A percentile compares a stretch with the other conserved stretches of the same genome.
Conservation (phyloP, 1,284 basidiomycete genomes). For the Hypsizygus ulmarius region DNA sequence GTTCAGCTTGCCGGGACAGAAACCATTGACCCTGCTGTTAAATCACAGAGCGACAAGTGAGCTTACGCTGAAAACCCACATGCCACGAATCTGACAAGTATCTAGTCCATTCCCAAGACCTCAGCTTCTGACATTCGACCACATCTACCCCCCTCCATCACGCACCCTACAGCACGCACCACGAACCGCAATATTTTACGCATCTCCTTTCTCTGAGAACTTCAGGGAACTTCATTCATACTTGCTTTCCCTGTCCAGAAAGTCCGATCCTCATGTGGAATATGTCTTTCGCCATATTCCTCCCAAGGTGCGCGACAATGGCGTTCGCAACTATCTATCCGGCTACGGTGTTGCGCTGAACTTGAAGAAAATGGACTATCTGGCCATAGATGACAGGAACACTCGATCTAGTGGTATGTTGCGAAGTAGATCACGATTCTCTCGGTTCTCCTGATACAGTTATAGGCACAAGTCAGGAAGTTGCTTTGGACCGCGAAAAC, state of each 20-base stretch:
- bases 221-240: constrained; percentile 67
- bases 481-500: constrained; percentile 25
- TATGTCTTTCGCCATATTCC: constrained; percentile 76
- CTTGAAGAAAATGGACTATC: constrained; percentile 96
- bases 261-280: constrained; percentile 49
- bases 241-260: constrained; percentile 50
- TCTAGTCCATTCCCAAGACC: constrained; percentile 33
- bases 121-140: constrained; percentile 68
- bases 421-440: background rate
- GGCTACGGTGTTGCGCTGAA: constrained; percentile 93
- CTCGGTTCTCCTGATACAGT: constrained; percentile 4
- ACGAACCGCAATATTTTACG: constrained; percentile 74
- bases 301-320: constrained; percentile 25
- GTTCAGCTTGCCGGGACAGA: constrained; percentile 55
- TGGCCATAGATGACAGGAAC: constrained; percentile 85
- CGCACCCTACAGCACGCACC: constrained; percentile 40
- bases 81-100: constrained; percentile 3
- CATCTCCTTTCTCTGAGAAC: constrained; percentile 54
- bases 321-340: constrained; percentile 52
- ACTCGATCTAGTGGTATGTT: constrained; percentile 25
- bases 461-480: constrained; percentile 19
- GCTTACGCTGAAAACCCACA: background rate
- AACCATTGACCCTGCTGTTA: constrained; percentile 41
- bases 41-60: constrained; percentile 4
- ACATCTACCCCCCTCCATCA: constrained; percentile 51